Evolutionary conservation across 495 filamentous ascomycete species (phyloP).

Genomic region (Aspergillus cristatus): DNA sequence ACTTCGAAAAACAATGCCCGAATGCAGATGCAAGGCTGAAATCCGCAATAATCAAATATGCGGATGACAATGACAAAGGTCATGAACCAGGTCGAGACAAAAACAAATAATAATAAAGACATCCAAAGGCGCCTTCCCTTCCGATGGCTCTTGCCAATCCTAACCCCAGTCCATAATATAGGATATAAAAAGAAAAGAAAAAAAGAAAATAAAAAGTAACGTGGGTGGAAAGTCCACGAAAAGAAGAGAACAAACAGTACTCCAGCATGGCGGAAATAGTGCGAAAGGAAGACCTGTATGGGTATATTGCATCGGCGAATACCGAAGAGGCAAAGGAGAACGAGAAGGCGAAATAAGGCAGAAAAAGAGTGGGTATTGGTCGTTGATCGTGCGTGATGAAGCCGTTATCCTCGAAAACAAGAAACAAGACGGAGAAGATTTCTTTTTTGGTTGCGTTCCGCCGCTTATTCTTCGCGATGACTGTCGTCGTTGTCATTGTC

Average conservation of each 20-base stretch:
- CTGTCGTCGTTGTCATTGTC: constrained; percentile 9
- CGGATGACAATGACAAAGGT: constrained; percentile 3
- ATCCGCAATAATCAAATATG: constrained; percentile 6
- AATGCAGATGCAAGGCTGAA: constrained; percentile 22
- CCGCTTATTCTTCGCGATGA: constrained; percentile 7
- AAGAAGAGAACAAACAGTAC: neutral
- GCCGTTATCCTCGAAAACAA: neutral
- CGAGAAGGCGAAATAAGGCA: too few relatives aligned
- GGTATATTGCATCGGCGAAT: too few relatives aligned
- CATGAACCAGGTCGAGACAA: constrained; percentile 1
- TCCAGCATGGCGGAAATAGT: neutral
- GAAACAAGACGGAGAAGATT: neutral
- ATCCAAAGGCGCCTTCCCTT: constrained; percentile 13
- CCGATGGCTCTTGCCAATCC: constrained; percentile 6
- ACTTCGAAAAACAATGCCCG: constrained; percentile 10
- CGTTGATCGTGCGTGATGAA: neutral
- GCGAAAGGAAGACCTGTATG: neutral
- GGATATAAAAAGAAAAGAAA: constrained; percentile 7
- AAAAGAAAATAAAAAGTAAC: constrained; percentile 7
- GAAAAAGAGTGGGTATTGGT: too few relatives aligned
- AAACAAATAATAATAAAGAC: constrained; percentile 7
- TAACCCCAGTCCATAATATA: constrained; percentile 6
- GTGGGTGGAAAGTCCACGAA: neutral
- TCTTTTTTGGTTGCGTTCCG: neutral
- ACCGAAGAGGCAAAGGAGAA: neutral